These are phyloP conservation scores for Rhodotorula babjevae DNA, from an alignment of 768 basidiomycete genomes.

Conservation along the genomic window DNA sequence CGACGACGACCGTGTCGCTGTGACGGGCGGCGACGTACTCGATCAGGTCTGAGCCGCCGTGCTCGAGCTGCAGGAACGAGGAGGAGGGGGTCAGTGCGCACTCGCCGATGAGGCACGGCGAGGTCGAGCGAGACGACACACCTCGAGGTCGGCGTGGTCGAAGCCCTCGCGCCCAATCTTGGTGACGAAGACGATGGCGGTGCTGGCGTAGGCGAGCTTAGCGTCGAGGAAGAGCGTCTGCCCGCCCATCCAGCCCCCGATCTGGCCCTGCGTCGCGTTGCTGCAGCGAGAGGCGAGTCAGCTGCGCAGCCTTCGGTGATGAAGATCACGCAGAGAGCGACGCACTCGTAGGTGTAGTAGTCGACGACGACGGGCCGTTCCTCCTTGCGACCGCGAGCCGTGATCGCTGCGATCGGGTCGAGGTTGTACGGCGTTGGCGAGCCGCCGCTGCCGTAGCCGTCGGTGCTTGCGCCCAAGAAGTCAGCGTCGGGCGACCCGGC, in stretches of 20 bases:
- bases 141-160: conserved; percentile 36
- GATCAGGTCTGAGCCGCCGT: conserved; percentile 41
- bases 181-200: conserved; percentile 36
- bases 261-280: too few species aligned
- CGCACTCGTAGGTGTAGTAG: conserved; percentile 26
- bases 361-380: conserved; percentile 19
- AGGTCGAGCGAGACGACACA: neutral
- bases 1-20: conserved; percentile 42
- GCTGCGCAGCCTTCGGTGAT: too few species aligned
- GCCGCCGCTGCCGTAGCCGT: conserved; percentile 46
- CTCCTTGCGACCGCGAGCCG: conserved; percentile 38
- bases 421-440: conserved; percentile 43
- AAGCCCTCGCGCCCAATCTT: conserved; percentile 32
- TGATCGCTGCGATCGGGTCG: conserved; percentile 46
- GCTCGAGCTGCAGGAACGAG: conserved; percentile 5
- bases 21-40: conserved; percentile 40
- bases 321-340: too few species aligned
- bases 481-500: neutral
- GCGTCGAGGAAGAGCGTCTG: conserved; percentile 24
- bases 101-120: neutral
- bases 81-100: neutral
- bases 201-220: conserved; percentile 14
- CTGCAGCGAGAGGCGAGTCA: too few species aligned
- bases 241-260: neutral
- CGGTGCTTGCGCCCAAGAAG: neutral